Percentiles rank a stretch among this genome's conserved stretches.
phyloP scores from a whole-genome alignment of 139 green algal species.

The Chlamydomonas urium region DNA sequence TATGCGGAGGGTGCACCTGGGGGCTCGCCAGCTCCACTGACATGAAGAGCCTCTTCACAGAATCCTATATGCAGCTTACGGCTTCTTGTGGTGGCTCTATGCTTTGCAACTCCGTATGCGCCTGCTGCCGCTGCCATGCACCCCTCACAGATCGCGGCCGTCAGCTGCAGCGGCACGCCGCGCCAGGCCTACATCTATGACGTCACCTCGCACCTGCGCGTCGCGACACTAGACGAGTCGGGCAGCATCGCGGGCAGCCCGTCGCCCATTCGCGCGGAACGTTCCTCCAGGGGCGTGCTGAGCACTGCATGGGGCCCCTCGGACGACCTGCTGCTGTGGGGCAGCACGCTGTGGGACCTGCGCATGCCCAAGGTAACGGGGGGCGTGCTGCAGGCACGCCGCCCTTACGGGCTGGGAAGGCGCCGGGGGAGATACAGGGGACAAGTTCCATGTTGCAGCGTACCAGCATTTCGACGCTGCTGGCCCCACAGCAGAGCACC shows the following conservation, averaged over 20 bases:
- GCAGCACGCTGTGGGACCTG: conserved; percentile 65
- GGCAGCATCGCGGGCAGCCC: not conserved
- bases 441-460: too few relatives aligned
- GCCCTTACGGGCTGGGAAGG: not conserved
- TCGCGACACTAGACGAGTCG: not conserved
- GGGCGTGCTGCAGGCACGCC: not conserved
- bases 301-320: not conserved
- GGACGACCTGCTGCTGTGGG: conserved; percentile 64
- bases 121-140: too few relatives aligned
- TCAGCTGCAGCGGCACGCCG: not conserved
- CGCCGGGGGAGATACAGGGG: too few relatives aligned
- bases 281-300: not conserved
- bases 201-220: not conserved
- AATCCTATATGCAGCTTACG: too few relatives aligned
- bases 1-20: too few relatives aligned
- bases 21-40: too few relatives aligned
- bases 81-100: too few relatives aligned
- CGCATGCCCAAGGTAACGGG: conserved; percentile 20
- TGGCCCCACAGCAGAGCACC: not conserved
- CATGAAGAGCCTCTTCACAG: too few relatives aligned
- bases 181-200: conserved; percentile 14
- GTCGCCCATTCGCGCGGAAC: not conserved
- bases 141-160: conserved; percentile 5
- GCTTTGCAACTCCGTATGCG: too few relatives aligned
- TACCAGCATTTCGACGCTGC: too few relatives aligned